phyloP scores from a whole-genome alignment of 2,329 filamentous ascomycete species.

The Trichoderma arundinaceum region DNA sequence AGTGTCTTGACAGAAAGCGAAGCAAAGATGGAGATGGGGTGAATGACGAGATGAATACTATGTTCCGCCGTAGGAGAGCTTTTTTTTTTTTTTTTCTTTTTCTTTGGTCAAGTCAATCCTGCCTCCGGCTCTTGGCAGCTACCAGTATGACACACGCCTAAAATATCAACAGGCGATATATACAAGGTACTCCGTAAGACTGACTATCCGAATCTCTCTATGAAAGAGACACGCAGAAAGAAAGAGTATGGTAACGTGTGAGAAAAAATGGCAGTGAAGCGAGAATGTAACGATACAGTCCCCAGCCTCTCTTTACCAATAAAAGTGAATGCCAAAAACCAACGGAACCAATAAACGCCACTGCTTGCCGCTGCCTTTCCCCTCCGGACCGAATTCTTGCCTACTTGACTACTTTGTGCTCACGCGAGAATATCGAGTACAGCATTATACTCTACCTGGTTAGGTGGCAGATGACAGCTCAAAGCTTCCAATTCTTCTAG shows the following conservation, averaged over 20 bases:
- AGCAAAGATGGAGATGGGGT: neutral
- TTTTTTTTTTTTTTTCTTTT: neutral
- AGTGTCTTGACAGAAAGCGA: neutral
- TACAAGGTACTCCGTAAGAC: no score
- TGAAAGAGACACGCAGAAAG: neutral
- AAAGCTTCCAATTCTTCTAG: neutral
- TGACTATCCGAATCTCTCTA: no score
- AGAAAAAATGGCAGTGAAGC: neutral
- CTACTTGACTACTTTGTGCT: no score
- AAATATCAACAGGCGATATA: no score
- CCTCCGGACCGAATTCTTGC: neutral
- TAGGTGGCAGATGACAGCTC: neutral
- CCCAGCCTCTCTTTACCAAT: conserved; percentile 12
- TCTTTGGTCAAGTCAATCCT: neutral
- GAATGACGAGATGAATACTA: neutral
- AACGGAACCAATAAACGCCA: conserved; percentile 11
- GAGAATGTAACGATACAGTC: conserved; percentile 8
- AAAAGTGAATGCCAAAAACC: conserved; percentile 15
- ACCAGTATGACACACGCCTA: no score
- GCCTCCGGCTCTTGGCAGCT: no score
- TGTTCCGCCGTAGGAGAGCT: no score
- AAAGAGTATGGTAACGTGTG: neutral
- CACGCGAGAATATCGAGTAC: no score
- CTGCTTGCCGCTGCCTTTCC: neutral
- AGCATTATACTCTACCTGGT: neutral